Percentiles rank a stretch among this genome's conserved stretches.
Conservation (phyloP, 768 basidiomycete species). For the Leucosporidium scottii region DNA sequence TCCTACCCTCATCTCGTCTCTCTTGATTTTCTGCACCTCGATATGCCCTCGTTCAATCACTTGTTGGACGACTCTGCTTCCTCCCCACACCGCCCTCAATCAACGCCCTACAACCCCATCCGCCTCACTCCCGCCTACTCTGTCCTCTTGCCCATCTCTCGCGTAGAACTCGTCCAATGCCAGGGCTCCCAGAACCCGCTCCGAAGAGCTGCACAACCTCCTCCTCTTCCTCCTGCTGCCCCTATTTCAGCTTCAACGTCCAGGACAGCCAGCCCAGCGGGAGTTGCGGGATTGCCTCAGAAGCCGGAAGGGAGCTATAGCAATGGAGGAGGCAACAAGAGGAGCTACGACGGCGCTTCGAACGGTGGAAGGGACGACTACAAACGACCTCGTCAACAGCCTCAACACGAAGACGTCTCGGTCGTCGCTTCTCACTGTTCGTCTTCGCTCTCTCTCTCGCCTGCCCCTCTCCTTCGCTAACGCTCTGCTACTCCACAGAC, state of each 20-base stretch:
- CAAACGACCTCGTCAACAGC: neutral
- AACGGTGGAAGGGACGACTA: neutral
- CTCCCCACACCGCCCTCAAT: neutral
- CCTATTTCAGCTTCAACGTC: neutral
- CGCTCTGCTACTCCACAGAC: slow-evolving; percentile 45
- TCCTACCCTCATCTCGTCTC: too few species aligned
- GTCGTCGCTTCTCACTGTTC: slow-evolving; percentile 31
- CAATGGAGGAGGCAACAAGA: neutral
- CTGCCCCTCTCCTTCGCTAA: neutral
- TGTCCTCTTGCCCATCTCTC: slow-evolving; percentile 48
- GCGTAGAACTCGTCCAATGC: slow-evolving; percentile 52
- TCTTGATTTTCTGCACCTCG: too few species aligned
- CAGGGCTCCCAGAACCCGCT: slow-evolving; percentile 11
- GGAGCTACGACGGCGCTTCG: neutral
- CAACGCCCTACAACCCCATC: neutral
- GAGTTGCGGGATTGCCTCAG: slow-evolving; percentile 1
- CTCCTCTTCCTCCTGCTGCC: neutral
- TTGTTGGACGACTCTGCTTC: neutral
- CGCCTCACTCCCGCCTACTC: slow-evolving; percentile 22
- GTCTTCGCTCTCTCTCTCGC: neutral
- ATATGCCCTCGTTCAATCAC: too few species aligned
- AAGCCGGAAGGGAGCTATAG: slow-evolving; percentile 2
- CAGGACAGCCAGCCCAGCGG: neutral
- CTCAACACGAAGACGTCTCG: slow-evolving; percentile 4
- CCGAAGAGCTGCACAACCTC: neutral